Base-by-base conservation (phyloP, 2,329 filamentous ascomycete species). In the Neoarthrinium moseri region DNA sequence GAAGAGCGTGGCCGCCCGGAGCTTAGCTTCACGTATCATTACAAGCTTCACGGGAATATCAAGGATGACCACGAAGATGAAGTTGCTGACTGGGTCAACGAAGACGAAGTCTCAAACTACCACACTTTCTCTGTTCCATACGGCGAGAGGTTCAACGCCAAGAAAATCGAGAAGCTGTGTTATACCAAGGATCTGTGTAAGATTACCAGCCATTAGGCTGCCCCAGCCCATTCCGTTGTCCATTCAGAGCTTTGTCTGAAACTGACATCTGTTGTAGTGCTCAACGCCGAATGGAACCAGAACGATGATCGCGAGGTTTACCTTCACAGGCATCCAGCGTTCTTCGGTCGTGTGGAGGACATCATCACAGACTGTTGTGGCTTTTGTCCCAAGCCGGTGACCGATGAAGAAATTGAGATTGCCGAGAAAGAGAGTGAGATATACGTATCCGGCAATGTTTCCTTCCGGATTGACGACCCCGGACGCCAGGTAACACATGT, bases 241-340 rank as follows among this genome's bases (percentile, higher is more conserved):
- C n/a, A n/a, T n/a, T n/a, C n/a, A n/a, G n/a, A n/a, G n/a, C n/a
- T n/a, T n/a, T n/a, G n/a, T n/a, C n/a, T n/a, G n/a, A n/a, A n/a
- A n/a, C n/a, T n/a, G n/a, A n/a, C n/a, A n/a, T 32, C 40, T 51
- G 12, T 33, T 30, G 7, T 42, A 69, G 65, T 95, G 6, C 77
- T 95, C 15, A 94, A 95, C 56, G 87, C 87, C 0, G 88, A 95
- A 60, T 95, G 90, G 89, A 95, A 94, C 56, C 83, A 86, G 51
- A 73, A 78, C 1, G 83, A 88, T 50, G 84, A 90, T 33, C 80
- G 89, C n/a, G 73, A 84, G 21, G 84, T 91, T 2, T 81, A 89
- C 50, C 72, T 95, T 5, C 90, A 95, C 66, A 81, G 90, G 2
- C 90, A 95, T 57, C 89, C 90, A 3, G 88, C 87, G 11, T 95